Evolutionary conservation across 306 rosid genomes (phyloP), one percentile per base, ranked within the genome.

Genomic region (Quercus variabilis): DNA sequence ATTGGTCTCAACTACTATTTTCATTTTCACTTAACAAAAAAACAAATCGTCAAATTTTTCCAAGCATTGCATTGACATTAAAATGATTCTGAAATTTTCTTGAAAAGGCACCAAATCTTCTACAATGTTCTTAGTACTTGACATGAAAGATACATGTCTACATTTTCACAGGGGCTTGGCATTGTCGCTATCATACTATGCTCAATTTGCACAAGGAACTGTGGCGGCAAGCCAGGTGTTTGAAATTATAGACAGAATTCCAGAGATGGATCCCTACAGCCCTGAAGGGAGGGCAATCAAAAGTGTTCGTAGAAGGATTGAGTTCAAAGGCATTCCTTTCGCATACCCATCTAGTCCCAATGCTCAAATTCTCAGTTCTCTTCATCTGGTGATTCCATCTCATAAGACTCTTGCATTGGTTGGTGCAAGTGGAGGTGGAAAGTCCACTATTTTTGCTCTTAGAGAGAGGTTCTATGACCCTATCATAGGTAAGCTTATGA

Each of bases 361-460:
- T 73, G 79, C 93, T 67, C 82, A 70, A 28, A 79, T 94, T 78
- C 89, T 94, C 68, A 69, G 35, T 23, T 87, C 94, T 72, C 80
- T 94, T 67, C 88, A 83, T 35, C 87, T 92, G 78, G 89, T 92
- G 1, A 74, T 94, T 79, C 94, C 90, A 73, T 80, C 97, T 82
- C 83, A 94, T 59, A 92, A 82, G 87, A 82, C 97, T 28, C 52
- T 90, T 19, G 98, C 97, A 57, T 77, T 94, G 79, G 97, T 92
- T 76, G 98, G 98, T 59, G 78, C 89, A 4, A 94, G 97, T 75
- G 98, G 98, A n/a, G 97, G 97, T 67, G 98, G 98, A 64, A 92
- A 94, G 79, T 91, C 97, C 73, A 92, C 97, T 43, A 79, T 91
- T 69, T 91, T 94, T 77, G 97, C 98, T 83, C 95, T 94, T 55